Evolutionary conservation across 371 early-diverging fungal species (phyloP), one percentile per base, ranked within the genome.

Genomic region (Syncephalastrum sp.): DNA sequence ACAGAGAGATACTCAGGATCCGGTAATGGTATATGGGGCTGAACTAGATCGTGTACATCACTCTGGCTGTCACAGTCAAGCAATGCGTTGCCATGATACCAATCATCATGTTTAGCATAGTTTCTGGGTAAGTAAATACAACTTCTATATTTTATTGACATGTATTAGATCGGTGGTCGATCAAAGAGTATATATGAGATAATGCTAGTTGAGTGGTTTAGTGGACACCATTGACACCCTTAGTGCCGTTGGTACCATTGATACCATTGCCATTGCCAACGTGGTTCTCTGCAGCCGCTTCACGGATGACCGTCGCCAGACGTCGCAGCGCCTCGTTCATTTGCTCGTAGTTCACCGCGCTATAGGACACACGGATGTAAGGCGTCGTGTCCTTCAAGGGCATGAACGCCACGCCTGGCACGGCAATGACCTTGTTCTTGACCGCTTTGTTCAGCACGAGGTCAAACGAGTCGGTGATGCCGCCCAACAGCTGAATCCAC

Each of bases 401-500:
- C 56, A 70, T 60, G 46, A 73, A 77, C 17, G 69, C 83, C 57
- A 74, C 64, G 14, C 92, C 93, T 14, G 92, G 92, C 4, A 93
- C 82, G 23, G 91, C 75, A 54, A 92, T 57, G 1, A 92, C 89
- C 6, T 68, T 65, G 59, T 90, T 89, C 67, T 84, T 83, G 51
- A 85, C 56, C 5, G 91, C 91, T 63, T 84, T 85, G 33, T 53
- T 73, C 67, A 79, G 66, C 29, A 91, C 79, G 50, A 92, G 55
- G 21, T 85, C 77, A 7, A 77, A 69, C 8, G 89, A 79, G 64
- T 93, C 91, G 7, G 56, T 55, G 29, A 91, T 79, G 3, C 82
- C 81, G 14, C 77, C 70, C 23, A 81, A 64, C 41, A 91, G 65
- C 19, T 83, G 79, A 29, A 93, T 62, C 94, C 94, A 94, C 8